phyloP scores from a whole-genome alignment of 2,329 filamentous ascomycete genomes.

The Alternaria sp. region DNA sequence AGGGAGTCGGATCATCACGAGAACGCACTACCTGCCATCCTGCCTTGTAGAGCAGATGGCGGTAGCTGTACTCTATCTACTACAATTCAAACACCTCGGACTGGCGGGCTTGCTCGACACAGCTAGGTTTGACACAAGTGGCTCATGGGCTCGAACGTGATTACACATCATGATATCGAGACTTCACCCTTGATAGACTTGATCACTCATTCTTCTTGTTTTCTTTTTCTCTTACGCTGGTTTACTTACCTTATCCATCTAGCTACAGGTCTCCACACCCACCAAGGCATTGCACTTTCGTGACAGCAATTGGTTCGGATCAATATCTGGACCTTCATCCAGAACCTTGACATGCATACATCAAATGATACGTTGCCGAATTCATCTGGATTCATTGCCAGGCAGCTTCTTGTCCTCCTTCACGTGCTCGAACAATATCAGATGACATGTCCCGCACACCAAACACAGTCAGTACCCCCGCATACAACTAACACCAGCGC shows the following conservation, averaged over 20 bases:
- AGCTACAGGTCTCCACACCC: slow-evolving; percentile 27
- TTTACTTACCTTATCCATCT: slow-evolving; percentile 30
- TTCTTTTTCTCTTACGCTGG: slow-evolving; percentile 12
- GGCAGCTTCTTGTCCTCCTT: slow-evolving; percentile 32
- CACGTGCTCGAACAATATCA: slow-evolving; percentile 31
- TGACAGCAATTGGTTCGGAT: slow-evolving; percentile 40
- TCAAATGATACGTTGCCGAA: slow-evolving; percentile 35
- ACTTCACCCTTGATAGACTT: slow-evolving; percentile 41
- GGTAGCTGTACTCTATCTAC: slow-evolving; percentile 51
- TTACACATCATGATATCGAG: slow-evolving; percentile 52
- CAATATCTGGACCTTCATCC: slow-evolving; percentile 30
- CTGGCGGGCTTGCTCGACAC: slow-evolving; percentile 34
- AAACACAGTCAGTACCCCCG: slow-evolving; percentile 20
- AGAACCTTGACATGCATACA: slow-evolving; percentile 34
- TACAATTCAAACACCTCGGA: slow-evolving; percentile 37
- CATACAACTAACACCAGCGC: slow-evolving; percentile 26
- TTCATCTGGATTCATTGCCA: slow-evolving; percentile 30
- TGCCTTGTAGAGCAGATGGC: slow-evolving; percentile 49
- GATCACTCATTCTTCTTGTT: slow-evolving; percentile 17
- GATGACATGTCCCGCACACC: slow-evolving; percentile 19
- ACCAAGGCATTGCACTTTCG: slow-evolving; percentile 9
- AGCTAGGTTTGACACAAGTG: slow-evolving; percentile 47
- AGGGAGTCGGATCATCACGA: slow-evolving; percentile 33
- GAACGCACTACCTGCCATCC: slow-evolving; percentile 50
- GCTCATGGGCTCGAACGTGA: slow-evolving; percentile 51